phyloP scores from a whole-genome alignment of 805 yeast species.

The Isabelozyma gotoi region DNA sequence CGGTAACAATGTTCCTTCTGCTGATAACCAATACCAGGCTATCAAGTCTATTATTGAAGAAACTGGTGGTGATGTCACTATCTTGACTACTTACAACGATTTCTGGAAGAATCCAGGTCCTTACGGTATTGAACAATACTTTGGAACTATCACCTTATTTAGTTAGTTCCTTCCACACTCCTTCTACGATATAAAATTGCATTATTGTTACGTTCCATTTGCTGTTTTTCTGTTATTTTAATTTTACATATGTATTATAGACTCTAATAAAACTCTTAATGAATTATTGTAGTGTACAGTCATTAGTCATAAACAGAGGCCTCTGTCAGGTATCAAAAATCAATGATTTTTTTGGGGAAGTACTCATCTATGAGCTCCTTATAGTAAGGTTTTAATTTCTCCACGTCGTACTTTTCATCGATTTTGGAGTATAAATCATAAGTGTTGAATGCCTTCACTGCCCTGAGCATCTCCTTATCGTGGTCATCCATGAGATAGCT shows the following conservation, averaged over 20 bases:
- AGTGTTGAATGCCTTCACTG: constrained; percentile 65
- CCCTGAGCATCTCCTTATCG: constrained; percentile 58
- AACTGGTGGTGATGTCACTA: constrained; percentile 60
- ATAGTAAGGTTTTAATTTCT: constrained; percentile 57
- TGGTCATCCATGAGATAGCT: constrained; percentile 61
- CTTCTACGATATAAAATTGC: background rate
- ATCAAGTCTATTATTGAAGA: constrained; percentile 59
- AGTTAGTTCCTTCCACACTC: constrained; percentile 6
- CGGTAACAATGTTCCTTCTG: constrained; percentile 72
- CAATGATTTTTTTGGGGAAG: constrained; percentile 57
- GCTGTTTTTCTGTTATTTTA: background rate
- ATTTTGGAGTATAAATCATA: constrained; percentile 68
- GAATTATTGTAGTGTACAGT: background rate
- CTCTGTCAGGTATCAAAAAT: no score
- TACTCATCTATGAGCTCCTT: constrained; percentile 63
- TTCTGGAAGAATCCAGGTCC: constrained; percentile 85
- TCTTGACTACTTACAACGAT: constrained; percentile 81
- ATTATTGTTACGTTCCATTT: background rate
- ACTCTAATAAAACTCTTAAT: background rate
- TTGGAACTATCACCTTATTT: constrained; percentile 60
- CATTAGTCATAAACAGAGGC: background rate
- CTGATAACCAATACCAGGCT: constrained; percentile 71
- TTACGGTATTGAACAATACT: constrained; percentile 83
- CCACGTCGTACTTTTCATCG: constrained; percentile 48
- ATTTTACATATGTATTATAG: background rate